phyloP scores from a whole-genome alignment of 495 filamentous ascomycete species.

The Baudoinia panamericana region DNA sequence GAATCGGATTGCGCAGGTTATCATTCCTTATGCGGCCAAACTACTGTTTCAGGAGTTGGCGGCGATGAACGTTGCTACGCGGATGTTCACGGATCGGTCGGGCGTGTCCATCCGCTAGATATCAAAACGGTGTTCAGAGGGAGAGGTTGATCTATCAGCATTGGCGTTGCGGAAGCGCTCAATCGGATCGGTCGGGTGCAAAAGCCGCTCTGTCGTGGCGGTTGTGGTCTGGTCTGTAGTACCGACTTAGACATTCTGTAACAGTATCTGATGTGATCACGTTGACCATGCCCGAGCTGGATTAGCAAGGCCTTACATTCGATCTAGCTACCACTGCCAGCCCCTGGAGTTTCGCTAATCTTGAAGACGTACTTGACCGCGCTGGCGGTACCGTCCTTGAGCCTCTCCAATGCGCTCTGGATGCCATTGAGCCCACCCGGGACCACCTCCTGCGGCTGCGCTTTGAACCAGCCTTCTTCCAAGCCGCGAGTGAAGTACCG shows the following conservation, averaged over 20 bases:
- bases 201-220: no score
- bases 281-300: no score
- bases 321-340: background rate
- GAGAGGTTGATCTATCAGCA: no score
- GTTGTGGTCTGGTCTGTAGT: no score
- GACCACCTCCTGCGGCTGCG: constrained; percentile 48
- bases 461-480: constrained; percentile 46
- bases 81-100: constrained; percentile 84
- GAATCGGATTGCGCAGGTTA: constrained; percentile 90
- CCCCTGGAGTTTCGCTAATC: constrained; percentile 9
- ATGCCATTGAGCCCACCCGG: constrained; percentile 46
- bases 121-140: no score
- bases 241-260: no score
- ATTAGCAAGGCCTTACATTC: no score
- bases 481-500: constrained; percentile 28
- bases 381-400: constrained; percentile 23
- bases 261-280: no score
- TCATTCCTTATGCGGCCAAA: constrained; percentile 97
- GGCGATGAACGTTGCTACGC: constrained; percentile 93
- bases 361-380: constrained; percentile 23
- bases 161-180: no score
- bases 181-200: no score
- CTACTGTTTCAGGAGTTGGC: constrained; percentile 95
- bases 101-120: constrained; percentile 52
- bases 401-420: constrained; percentile 39